Evolutionary conservation across 768 basidiomycete species (phyloP).

Genomic region (Cubamyces sp.): DNA sequence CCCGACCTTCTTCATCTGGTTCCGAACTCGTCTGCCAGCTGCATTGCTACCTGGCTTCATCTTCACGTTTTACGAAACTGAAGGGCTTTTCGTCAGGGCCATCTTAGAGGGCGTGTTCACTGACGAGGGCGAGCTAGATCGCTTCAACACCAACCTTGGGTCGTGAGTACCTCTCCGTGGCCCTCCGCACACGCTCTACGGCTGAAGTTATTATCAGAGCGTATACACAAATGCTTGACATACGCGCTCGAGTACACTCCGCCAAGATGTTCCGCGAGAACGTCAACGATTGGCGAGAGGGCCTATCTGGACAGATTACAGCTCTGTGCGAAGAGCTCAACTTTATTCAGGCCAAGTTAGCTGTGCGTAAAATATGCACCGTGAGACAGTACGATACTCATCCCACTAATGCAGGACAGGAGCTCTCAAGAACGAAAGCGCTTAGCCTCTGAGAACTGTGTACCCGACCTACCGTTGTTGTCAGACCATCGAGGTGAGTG

Average conservation of each 20-base stretch:
- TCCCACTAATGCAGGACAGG: too few relatives aligned
- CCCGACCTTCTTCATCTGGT: background rate
- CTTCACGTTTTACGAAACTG: background rate
- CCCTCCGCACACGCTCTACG: too few relatives aligned
- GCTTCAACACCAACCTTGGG: background rate
- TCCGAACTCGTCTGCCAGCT: background rate
- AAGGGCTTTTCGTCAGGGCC: background rate
- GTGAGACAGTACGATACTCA: too few relatives aligned
- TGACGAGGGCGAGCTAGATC: background rate
- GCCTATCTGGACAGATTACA: background rate
- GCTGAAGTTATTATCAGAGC: background rate
- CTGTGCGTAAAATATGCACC: too few relatives aligned
- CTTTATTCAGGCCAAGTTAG: background rate
- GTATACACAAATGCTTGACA: background rate
- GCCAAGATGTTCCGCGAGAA: background rate
- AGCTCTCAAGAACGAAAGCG: too few relatives aligned
- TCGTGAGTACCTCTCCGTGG: background rate
- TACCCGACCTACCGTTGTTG: too few relatives aligned
- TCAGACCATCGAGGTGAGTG: too few relatives aligned
- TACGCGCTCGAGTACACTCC: background rate
- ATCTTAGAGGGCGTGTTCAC: slow-evolving; percentile 1
- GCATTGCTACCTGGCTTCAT: background rate
- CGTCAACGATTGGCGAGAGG: background rate
- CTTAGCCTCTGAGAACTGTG: too few relatives aligned
- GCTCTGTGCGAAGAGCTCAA: background rate